phyloP scores from a whole-genome alignment of 2,329 filamentous ascomycete genomes.

The Periconia sp. region DNA sequence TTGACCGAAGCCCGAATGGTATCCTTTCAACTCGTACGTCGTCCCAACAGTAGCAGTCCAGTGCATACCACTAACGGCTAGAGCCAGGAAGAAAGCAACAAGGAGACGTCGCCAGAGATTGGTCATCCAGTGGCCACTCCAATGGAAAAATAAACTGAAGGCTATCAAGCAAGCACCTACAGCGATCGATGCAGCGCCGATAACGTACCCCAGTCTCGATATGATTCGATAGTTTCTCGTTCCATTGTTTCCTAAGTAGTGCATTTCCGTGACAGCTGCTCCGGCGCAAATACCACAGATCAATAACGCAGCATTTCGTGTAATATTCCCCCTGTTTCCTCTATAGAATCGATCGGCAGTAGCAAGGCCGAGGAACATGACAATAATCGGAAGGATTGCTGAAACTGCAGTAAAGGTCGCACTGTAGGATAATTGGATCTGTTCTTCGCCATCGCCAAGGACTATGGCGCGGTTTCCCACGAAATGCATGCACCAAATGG shows the following conservation, averaged over 20 bases:
- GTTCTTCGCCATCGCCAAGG: constrained; percentile 60
- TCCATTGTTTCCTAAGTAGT: constrained; percentile 83
- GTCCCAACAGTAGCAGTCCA: constrained; percentile 76
- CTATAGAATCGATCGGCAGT: constrained; percentile 56
- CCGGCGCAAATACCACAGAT: constrained; percentile 71
- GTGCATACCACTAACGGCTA: constrained; percentile 83
- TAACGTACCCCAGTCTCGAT: constrained; percentile 62
- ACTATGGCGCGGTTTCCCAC: constrained; percentile 80
- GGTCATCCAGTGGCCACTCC: constrained; percentile 74
- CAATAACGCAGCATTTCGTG: constrained; percentile 40
- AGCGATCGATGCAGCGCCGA: constrained; percentile 72
- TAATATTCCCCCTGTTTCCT: constrained; percentile 24
- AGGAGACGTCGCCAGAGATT: constrained; percentile 73
- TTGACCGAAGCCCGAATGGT: constrained; percentile 42
- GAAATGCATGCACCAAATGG: constrained; percentile 68
- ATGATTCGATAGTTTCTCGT: constrained; percentile 73
- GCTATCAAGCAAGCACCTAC: constrained; percentile 70
- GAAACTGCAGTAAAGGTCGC: constrained; percentile 72
- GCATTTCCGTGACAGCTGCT: constrained; percentile 78
- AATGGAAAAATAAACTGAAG: constrained; percentile 75
- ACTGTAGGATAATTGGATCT: constrained; percentile 74
- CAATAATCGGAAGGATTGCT: constrained; percentile 76
- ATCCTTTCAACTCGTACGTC: constrained; percentile 59
- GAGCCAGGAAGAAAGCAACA: constrained; percentile 68
- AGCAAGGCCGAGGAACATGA: constrained; percentile 72